Base-by-base conservation (phyloP, 2,329 filamentous ascomycete species). In the Pseudogymnoascus sp. region DNA sequence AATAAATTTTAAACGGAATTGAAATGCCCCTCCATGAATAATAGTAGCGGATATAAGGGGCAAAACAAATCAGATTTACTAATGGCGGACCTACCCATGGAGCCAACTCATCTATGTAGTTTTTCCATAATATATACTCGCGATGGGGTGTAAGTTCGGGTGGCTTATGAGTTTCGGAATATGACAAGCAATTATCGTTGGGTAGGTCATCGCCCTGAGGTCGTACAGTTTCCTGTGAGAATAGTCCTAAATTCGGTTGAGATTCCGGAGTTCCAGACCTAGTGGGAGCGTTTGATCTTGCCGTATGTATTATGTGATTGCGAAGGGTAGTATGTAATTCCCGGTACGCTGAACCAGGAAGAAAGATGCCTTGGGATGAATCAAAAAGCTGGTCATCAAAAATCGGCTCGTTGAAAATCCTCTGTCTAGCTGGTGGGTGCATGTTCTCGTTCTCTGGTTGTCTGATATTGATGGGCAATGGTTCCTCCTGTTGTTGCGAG, bases 301-400 rank as follows among this genome's bases (percentile, higher is more conserved):
- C 76, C 21, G 78, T 78, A 31, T 77, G 76, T 16, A 80, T 76
- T 21, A 80, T 73, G 23, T 77, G 75, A 56, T 78, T 76, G 14
- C 78, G 73, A 1, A 80, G 67, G 1, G 77, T 77, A 1, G 77
- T 77, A 62, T 80, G 78, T 1, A 79, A 69, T 44, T 79, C 77
- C 62, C 78, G 76, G 38, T 80, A 80, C 0, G 76, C 74, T 1
- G 78, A 79, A 1, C 78, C 78, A 1, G 78, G 78, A 2, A 79
- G 66, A 63, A 81, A 81, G 18, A 80, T 75, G 60, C 78, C 78
- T 59, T 72, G 72, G 10, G 33, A 31, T 18, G 62, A 59, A 40
- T 63, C 65, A 53, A 65, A 66, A 2, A 66, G 60, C 11, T 47
- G 47, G 5, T 63, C 61, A n/a, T 66, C 38, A 37, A 62, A 61